phyloP scores from a whole-genome alignment of 2,329 filamentous ascomycete genomes.

The Saccharata proteae region DNA sequence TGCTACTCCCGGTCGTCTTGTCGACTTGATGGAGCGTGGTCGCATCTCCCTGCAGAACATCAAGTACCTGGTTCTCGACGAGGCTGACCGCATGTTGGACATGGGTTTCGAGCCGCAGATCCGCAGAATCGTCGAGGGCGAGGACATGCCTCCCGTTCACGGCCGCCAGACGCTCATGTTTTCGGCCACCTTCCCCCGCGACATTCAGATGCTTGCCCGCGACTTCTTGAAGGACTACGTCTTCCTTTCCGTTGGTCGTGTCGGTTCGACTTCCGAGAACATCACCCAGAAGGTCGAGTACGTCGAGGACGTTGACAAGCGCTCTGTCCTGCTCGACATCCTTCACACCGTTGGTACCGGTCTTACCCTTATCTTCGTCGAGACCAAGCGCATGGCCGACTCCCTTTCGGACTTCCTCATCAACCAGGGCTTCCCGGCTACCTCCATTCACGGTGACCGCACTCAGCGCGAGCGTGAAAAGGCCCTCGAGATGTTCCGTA shows the following conservation, averaged over 20 bases:
- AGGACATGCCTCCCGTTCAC: conserved; percentile 84
- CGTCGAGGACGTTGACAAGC: conserved; percentile 93
- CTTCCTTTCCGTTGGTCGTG: conserved; percentile 96
- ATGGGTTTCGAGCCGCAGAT: conserved; percentile 99
- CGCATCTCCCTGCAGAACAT: conserved; percentile 97
- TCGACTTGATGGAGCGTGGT: conserved; percentile 96
- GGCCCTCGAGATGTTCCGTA: conserved; percentile 94
- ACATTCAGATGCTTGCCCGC: conserved; percentile 97
- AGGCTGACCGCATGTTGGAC: conserved; percentile 99
- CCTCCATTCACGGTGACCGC: conserved; percentile 95
- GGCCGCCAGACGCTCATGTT: conserved; percentile 98
- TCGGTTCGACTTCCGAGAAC: conserved; percentile 99
- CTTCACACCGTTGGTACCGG: conserved; percentile 85
- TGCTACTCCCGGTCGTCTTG: conserved; percentile 90
- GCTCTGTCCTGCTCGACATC: conserved; percentile 92
- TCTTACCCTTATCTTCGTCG: conserved; percentile 93
- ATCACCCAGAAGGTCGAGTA: conserved; percentile 99
- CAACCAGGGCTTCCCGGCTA: conserved; percentile 96
- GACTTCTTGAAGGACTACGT: conserved; percentile 99
- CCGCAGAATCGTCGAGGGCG: conserved; percentile 92
- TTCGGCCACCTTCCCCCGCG: conserved; percentile 95
- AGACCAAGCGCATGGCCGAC: conserved; percentile 99
- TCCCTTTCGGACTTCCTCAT: conserved; percentile 95
- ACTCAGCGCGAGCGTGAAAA: conserved; percentile 98
- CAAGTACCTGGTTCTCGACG: conserved; percentile 97